A percentile compares a stretch with the other conserved stretches of the same genome.
phyloP scores from a whole-genome alignment of 2,329 filamentous ascomycete species.

The Cucurbitaria berberidis region DNA sequence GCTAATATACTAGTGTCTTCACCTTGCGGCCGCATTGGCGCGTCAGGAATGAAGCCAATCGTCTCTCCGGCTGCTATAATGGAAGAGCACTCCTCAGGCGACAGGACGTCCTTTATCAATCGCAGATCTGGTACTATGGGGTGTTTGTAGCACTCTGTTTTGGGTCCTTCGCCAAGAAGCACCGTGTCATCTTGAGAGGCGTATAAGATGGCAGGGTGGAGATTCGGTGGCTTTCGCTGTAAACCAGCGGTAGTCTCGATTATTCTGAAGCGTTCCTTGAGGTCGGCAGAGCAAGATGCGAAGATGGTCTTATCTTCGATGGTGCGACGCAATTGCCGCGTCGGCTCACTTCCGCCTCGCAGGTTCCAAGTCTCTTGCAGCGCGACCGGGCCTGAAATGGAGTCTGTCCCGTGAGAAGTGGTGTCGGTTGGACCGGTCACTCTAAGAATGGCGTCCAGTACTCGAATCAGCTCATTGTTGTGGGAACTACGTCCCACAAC shows the following conservation, averaged over 20 bases:
- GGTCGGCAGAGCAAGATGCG: slow-evolving; percentile 33
- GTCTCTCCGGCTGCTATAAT: slow-evolving; percentile 72
- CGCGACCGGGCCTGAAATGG: slow-evolving; percentile 57
- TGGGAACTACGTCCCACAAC: slow-evolving; percentile 51
- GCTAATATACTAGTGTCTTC: slow-evolving; percentile 68
- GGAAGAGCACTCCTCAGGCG: slow-evolving; percentile 65
- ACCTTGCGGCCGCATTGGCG: slow-evolving; percentile 69
- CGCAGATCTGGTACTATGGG: slow-evolving; percentile 68
- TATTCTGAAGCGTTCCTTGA: slow-evolving; percentile 56
- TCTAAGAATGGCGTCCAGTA: slow-evolving; percentile 69
- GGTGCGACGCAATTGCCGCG: slow-evolving; percentile 60
- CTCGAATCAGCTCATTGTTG: slow-evolving; percentile 59
- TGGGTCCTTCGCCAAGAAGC: slow-evolving; percentile 53
- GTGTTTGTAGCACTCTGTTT: slow-evolving; percentile 64
- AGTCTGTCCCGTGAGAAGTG: slow-evolving; percentile 29
- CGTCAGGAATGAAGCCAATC: slow-evolving; percentile 70
- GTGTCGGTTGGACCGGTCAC: slow-evolving; percentile 67
- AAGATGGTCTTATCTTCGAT: slow-evolving; percentile 62
- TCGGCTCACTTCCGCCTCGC: slow-evolving; percentile 49
- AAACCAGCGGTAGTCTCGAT: slow-evolving; percentile 67
- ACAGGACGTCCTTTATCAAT: slow-evolving; percentile 66
- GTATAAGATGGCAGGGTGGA: slow-evolving; percentile 70
- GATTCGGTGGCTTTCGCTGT: slow-evolving; percentile 70
- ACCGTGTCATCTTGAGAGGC: slow-evolving; percentile 65
- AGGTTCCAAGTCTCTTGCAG: slow-evolving; percentile 69